phyloP scores from a whole-genome alignment of 768 basidiomycete species.

The Arthromyces matolae region DNA sequence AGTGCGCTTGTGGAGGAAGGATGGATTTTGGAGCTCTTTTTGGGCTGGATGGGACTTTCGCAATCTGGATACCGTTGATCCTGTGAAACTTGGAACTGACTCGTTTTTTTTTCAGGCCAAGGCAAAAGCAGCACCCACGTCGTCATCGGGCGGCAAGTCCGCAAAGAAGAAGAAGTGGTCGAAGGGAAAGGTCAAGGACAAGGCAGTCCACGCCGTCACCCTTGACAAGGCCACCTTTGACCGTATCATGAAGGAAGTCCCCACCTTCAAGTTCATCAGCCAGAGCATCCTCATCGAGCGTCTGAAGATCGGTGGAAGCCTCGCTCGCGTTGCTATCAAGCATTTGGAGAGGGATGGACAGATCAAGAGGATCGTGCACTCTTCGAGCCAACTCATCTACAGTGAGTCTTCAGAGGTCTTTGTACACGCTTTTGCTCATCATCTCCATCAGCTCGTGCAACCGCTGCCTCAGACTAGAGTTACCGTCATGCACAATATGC shows the following conservation, averaged over 20 bases:
- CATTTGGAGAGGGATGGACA: slow-evolving; percentile 91
- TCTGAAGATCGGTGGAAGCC: slow-evolving; percentile 92
- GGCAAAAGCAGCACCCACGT: slow-evolving; percentile 76
- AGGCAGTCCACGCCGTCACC: slow-evolving; percentile 94
- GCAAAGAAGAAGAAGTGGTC: slow-evolving; percentile 99
- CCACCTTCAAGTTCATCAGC: slow-evolving; percentile 98
- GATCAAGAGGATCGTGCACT: slow-evolving; percentile 97
- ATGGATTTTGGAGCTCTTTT: slow-evolving; percentile 1
- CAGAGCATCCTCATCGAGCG: slow-evolving; percentile 98
- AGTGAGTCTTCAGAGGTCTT: slow-evolving; percentile 53
- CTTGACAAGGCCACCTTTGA: slow-evolving; percentile 92
- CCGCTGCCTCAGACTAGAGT: slow-evolving; percentile 43
- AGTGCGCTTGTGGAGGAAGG: not conserved
- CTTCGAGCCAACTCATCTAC: slow-evolving; percentile 92
- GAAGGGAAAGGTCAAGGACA: slow-evolving; percentile 99
- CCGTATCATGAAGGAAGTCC: slow-evolving; percentile 96
- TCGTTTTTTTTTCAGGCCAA: slow-evolving; percentile 45
- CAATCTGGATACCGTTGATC: slow-evolving; percentile 33
- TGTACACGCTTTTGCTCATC: not conserved
- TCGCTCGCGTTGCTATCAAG: slow-evolving; percentile 87
- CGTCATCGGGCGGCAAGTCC: slow-evolving; percentile 65
- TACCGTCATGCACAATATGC: slow-evolving; percentile 22
- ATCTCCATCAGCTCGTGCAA: slow-evolving; percentile 41
- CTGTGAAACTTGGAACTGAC: no score
- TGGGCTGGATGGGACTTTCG: slow-evolving; percentile 36